These are phyloP conservation scores for Blastobotrys proliferans DNA, from an alignment of 1,139 yeast species.

Conservation along the genomic window DNA sequence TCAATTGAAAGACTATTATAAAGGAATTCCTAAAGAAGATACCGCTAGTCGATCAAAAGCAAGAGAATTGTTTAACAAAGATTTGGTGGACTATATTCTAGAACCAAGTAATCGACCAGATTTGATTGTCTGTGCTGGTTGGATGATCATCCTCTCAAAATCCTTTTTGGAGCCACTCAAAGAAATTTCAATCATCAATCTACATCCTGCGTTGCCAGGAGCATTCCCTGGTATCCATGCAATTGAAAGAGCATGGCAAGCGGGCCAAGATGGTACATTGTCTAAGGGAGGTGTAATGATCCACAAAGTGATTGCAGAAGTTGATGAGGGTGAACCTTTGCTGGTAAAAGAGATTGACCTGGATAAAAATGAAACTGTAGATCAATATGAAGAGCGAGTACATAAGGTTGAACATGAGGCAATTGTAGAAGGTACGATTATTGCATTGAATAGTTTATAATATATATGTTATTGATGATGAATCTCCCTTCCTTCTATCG, in stretches of 20 bases:
- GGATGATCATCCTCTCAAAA: slow-evolving; percentile 91
- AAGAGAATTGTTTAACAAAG: slow-evolving; percentile 68
- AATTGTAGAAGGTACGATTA: slow-evolving; percentile 82
- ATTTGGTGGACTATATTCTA: slow-evolving; percentile 66
- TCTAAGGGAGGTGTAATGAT: slow-evolving; percentile 93
- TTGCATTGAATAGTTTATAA: slow-evolving; percentile 46
- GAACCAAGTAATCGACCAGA: slow-evolving; percentile 51
- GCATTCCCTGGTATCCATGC: slow-evolving; percentile 97
- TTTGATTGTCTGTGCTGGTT: slow-evolving; percentile 93
- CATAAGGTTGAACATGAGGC: slow-evolving; percentile 83
- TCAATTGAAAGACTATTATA: slow-evolving; percentile 59
- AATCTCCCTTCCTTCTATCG: slow-evolving; percentile 1
- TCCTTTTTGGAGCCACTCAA: slow-evolving; percentile 65
- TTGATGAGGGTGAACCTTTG: slow-evolving; percentile 88
- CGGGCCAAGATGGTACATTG: slow-evolving; percentile 78
- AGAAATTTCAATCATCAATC: slow-evolving; percentile 73
- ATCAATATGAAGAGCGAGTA: slow-evolving; percentile 77
- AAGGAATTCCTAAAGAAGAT: slow-evolving; percentile 64
- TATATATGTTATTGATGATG: slow-evolving; percentile 1
- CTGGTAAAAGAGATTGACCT: slow-evolving; percentile 74
- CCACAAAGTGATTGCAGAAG: slow-evolving; percentile 90
- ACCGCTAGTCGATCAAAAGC: slow-evolving; percentile 53
- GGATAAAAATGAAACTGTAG: slow-evolving; percentile 66
- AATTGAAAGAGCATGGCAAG: slow-evolving; percentile 92
- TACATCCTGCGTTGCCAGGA: slow-evolving; percentile 97